Conservation (phyloP, 768 basidiomycete species). For the Tricholoma terreum region DNA sequence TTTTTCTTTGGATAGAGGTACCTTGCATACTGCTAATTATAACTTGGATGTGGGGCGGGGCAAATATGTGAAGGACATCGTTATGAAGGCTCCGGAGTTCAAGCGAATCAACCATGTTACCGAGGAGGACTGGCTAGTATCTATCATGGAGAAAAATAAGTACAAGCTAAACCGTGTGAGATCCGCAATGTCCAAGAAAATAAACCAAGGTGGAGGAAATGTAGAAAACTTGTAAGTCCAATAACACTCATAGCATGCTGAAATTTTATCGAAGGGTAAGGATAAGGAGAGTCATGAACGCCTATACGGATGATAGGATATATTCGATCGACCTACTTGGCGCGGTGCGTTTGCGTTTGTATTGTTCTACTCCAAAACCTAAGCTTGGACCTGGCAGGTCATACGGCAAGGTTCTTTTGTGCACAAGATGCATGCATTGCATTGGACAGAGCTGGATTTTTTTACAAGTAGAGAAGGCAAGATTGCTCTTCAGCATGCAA, state of each 20-base stretch:
- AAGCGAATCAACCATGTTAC: not conserved
- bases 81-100: not conserved
- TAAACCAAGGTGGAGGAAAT: not conserved
- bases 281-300: constrained; percentile 40
- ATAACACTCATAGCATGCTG: too few species aligned
- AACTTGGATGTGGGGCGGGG: not conserved
- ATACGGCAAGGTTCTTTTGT: constrained; percentile 57
- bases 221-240: constrained; percentile 8
- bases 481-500: constrained; percentile 42
- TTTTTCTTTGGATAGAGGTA: not conserved
- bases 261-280: constrained; percentile 17
- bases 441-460: constrained; percentile 45
- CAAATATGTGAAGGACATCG: not conserved
- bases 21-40: not conserved
- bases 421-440: constrained; percentile 47
- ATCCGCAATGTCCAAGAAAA: not conserved
- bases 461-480: constrained; percentile 39
- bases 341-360: constrained; percentile 44
- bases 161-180: not conserved
- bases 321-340: constrained; percentile 61
- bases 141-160: not conserved
- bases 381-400: constrained; percentile 32
- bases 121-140: constrained; percentile 3
- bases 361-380: not conserved
- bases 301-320: constrained; percentile 47